phyloP scores from a whole-genome alignment of 352 stramenopile species.

The Phytopythium aichiense region DNA sequence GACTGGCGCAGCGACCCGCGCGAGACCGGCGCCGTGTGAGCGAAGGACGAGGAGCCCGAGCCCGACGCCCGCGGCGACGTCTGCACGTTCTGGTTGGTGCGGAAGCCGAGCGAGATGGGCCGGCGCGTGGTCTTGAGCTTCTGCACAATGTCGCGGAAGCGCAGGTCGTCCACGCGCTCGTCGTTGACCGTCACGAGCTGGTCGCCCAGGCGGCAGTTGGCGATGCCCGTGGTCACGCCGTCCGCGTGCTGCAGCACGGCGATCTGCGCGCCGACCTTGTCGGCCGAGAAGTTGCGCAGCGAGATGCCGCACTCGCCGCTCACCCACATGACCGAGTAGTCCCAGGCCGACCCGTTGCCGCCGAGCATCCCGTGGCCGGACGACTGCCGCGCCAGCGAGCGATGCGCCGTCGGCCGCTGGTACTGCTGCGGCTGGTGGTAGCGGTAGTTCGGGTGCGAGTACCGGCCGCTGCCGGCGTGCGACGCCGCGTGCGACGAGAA shows the following conservation, averaged over 20 bases:
- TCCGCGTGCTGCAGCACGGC: conserved; percentile 75
- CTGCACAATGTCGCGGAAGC: conserved; percentile 72
- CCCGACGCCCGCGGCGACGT: conserved; percentile 46
- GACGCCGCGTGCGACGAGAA: conserved; percentile 24
- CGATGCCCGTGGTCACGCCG: conserved; percentile 72
- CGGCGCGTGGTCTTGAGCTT: conserved; percentile 69
- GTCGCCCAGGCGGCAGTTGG: conserved; percentile 70
- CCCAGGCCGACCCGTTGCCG: conserved; percentile 7
- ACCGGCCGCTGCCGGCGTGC: conserved; percentile 8
- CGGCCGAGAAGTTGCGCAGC: conserved; percentile 72
- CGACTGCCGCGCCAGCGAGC: conserved; percentile 11
- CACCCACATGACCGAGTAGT: conserved; percentile 80
- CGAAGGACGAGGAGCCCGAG: conserved; percentile 11
- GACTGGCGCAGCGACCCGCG: conserved; percentile 8
- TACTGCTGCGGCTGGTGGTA: conserved; percentile 17
- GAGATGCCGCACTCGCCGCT: conserved; percentile 83
- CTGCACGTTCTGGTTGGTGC: conserved; percentile 57
- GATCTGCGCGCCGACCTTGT: conserved; percentile 77
- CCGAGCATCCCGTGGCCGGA: not conserved
- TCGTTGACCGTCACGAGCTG: conserved; percentile 75
- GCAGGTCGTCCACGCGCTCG: conserved; percentile 47
- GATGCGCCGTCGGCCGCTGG: conserved; percentile 9
- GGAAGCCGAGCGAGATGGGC: conserved; percentile 69
- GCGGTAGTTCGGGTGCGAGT: conserved; percentile 6
- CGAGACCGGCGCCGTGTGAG: conserved; percentile 6